Evolutionary conservation across 2,329 filamentous ascomycete genomes (phyloP).

Genomic region (Plenodomus lindquistii): DNA sequence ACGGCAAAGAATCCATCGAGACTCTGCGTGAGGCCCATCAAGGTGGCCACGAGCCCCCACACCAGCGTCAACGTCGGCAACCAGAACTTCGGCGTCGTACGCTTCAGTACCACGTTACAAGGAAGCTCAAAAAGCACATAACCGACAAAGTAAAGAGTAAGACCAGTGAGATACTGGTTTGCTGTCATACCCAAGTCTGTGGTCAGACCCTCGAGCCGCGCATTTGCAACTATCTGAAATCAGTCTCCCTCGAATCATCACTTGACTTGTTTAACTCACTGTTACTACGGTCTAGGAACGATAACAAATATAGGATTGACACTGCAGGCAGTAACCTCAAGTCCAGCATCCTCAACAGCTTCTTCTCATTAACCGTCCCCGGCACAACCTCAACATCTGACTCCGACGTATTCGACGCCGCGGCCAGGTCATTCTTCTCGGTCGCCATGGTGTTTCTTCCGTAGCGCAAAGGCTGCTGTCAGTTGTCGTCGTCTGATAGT

Average conservation of each 20-base stretch:
- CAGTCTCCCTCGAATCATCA: slow-evolving; percentile 1
- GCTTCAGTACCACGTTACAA: slow-evolving; percentile 63
- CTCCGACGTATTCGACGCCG: slow-evolving; percentile 24
- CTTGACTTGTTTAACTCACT: slow-evolving; percentile 15
- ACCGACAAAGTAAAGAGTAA: slow-evolving; percentile 67
- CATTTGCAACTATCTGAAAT: slow-evolving; percentile 49
- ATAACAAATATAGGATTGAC: slow-evolving; percentile 47
- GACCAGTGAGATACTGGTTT: slow-evolving; percentile 64
- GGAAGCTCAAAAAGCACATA: slow-evolving; percentile 59
- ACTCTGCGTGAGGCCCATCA: slow-evolving; percentile 55
- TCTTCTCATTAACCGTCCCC: slow-evolving; percentile 56
- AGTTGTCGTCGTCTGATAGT: not conserved
- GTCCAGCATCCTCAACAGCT: slow-evolving; percentile 61
- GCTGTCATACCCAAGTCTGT: slow-evolving; percentile 40
- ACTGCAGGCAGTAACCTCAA: slow-evolving; percentile 49
- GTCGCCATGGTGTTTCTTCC: slow-evolving; percentile 20
- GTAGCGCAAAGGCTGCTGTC: not conserved
- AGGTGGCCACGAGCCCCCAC: slow-evolving; percentile 56
- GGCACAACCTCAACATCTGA: slow-evolving; percentile 32
- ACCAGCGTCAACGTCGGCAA: slow-evolving; percentile 53
- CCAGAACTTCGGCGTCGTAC: slow-evolving; percentile 57
- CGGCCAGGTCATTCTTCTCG: slow-evolving; percentile 19
- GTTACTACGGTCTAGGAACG: slow-evolving; percentile 45
- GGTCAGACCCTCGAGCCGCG: slow-evolving; percentile 44
- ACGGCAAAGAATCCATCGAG: slow-evolving; percentile 52